phyloP scores from a whole-genome alignment of 2,329 filamentous ascomycete species.

The Cylindrodendrum hubeiense region DNA sequence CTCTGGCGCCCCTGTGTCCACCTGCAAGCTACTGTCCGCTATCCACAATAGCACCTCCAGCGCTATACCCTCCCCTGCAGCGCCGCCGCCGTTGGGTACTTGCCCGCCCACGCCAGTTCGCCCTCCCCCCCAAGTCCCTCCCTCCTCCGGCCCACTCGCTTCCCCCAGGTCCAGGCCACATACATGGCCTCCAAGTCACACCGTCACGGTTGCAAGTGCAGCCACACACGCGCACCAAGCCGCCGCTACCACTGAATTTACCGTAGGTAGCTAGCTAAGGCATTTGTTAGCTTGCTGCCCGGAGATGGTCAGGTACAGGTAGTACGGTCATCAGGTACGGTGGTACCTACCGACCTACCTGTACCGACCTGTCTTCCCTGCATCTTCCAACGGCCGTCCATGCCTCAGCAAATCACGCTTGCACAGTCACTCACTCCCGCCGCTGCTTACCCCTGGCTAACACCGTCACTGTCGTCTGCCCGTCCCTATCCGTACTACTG shows the following conservation, averaged over 20 bases:
- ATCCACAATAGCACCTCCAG: not conserved
- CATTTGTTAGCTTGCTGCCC: too few species aligned
- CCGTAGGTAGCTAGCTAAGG: too few species aligned
- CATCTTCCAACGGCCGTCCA: slow-evolving; percentile 1
- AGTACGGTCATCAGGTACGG: too few species aligned
- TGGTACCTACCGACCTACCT: not conserved
- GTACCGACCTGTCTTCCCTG: too few species aligned
- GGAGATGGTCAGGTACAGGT: too few species aligned
- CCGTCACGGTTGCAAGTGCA: slow-evolving; percentile 18
- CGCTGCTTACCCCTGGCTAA: not conserved
- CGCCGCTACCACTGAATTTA: too few species aligned
- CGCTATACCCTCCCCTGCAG: slow-evolving; percentile 10
- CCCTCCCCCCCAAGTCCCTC: not conserved
- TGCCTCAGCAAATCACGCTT: slow-evolving; percentile 10
- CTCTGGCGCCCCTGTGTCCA: slow-evolving; percentile 14
- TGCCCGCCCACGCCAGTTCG: not conserved
- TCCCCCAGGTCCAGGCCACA: slow-evolving; percentile 2
- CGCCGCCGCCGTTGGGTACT: not conserved
- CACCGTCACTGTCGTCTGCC: not conserved
- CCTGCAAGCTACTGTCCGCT: not conserved
- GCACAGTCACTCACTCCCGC: slow-evolving; percentile 3
- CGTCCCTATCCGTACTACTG: not conserved
- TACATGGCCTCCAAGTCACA: not conserved
- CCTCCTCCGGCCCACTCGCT: not conserved
- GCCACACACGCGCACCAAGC: too few species aligned